Conservation (phyloP, 2,329 filamentous ascomycete species). For the Arthrobotrys conoides region DNA sequence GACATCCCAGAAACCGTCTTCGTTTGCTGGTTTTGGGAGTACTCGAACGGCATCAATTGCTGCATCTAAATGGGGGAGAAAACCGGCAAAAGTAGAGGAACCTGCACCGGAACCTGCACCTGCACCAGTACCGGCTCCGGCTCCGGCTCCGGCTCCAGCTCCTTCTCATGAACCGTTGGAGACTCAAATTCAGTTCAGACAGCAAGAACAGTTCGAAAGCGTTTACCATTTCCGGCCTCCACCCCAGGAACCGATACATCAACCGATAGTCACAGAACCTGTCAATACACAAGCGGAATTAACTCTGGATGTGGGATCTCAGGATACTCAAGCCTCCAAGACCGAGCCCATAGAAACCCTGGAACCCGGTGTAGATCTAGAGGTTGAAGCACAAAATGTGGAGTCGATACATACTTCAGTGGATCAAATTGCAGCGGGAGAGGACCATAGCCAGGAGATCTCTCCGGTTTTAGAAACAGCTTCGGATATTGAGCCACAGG, state of each 20-base stretch:
- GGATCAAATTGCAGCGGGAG: not conserved
- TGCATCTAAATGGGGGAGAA: slow-evolving; percentile 41
- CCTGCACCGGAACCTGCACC: not conserved
- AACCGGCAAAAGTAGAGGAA: slow-evolving; percentile 21
- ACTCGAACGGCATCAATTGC: slow-evolving; percentile 20
- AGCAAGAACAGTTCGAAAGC: not conserved
- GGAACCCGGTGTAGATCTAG: not conserved
- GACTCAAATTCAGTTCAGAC: not conserved
- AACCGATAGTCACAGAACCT: not conserved
- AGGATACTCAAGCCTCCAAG: not conserved
- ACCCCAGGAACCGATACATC: slow-evolving; percentile 3
- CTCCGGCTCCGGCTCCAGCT: not conserved
- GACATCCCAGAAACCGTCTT: slow-evolving; percentile 19
- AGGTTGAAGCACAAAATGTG: not conserved
- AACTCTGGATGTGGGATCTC: not conserved
- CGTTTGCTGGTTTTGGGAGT: slow-evolving; percentile 34
- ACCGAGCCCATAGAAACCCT: not conserved
- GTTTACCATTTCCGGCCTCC: not conserved
- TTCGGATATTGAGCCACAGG: not conserved
- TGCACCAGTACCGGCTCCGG: not conserved
- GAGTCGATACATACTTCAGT: not conserved
- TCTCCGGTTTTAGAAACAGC: not conserved
- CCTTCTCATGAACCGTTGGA: slow-evolving; percentile 18
- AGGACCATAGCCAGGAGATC: not conserved
- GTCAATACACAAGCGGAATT: not conserved